Conservation (phyloP, 192 early-diverging fungal genomes). For the Linnemannia elongata region DNA sequence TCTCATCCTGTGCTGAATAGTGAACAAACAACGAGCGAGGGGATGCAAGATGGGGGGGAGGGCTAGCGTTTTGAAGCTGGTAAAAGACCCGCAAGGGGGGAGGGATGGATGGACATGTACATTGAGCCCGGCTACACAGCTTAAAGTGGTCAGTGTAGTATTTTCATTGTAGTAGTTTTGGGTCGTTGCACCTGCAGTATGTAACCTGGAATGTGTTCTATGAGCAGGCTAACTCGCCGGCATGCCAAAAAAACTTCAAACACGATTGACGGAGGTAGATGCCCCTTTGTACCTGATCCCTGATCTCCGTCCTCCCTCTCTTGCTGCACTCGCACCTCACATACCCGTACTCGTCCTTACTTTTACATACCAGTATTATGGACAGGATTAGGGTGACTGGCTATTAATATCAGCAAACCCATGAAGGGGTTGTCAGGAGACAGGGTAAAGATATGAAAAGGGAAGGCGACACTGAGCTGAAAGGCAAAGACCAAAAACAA, state of each 20-base stretch:
- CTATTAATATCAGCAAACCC: neutral
- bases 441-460: neutral
- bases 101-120: neutral
- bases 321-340: neutral
- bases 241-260: conserved; percentile 2
- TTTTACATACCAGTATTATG: no score
- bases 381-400: neutral
- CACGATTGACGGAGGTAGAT: neutral
- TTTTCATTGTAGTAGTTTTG: no score
- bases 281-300: neutral
- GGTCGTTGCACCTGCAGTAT: no score
- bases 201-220: neutral
- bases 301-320: neutral
- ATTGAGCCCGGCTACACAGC: neutral
- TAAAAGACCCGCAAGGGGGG: neutral
- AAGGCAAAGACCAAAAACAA: neutral
- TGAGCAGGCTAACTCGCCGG: neutral
- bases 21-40: neutral
- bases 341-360: neutral
- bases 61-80: neutral
- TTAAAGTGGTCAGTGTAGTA: neutral
- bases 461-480: neutral
- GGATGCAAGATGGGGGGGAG: neutral
- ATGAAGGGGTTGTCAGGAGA: neutral
- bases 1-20: neutral